Base-by-base conservation (phyloP, 2,329 filamentous ascomycete genomes). In the Pyrenochaeta sp. region DNA sequence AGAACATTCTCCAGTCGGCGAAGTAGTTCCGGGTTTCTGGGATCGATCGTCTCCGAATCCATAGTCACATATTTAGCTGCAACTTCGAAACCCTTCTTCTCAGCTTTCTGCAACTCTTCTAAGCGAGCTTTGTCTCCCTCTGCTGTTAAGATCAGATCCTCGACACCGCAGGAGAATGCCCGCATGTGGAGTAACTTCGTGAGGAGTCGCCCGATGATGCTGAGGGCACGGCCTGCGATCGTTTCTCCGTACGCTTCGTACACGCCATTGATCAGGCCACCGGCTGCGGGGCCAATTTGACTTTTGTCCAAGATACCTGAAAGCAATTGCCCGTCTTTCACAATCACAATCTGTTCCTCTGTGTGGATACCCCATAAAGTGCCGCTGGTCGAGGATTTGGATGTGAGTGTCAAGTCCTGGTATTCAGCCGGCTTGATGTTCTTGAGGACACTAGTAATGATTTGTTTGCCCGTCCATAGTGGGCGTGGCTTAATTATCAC, bases 81-180 rank as follows among this genome's bases (percentile, higher is more conserved):
- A 39, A 95, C 88, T 43, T 90, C 78, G 6, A 91, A 80, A 46
- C 94, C 94, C 42, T 93, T 81, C 3, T 72, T 74, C 26, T 84
- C 75, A 1, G 90, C 89, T 35, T 81, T 81, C 51, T 80, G 74
- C 9, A 99, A 76, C 51, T 86, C 84, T 53, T 88, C 77, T 55
- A 81, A 82, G 28, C 94, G 85, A 39, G 80, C 77, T 41, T 76
- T 75, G 66, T 99, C 91, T 39, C 94, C 93, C 51, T 88, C 77
- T 1, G 82, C 77, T 0, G 93, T 97, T 37, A 99, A 82, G 44
- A 88, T 84, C 45, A 99, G 79, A 77, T 99, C 95, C 63, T 99
- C 93, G 73, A 99, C 96, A 68, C 95, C 95, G 71, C 94, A 99
- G 54, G 90, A 94, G 70, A 97, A 97, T 2, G 93, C 94, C 37